Conservation (phyloP, 139 green algal genomes). For the Yamagishiella unicocca region DNA sequence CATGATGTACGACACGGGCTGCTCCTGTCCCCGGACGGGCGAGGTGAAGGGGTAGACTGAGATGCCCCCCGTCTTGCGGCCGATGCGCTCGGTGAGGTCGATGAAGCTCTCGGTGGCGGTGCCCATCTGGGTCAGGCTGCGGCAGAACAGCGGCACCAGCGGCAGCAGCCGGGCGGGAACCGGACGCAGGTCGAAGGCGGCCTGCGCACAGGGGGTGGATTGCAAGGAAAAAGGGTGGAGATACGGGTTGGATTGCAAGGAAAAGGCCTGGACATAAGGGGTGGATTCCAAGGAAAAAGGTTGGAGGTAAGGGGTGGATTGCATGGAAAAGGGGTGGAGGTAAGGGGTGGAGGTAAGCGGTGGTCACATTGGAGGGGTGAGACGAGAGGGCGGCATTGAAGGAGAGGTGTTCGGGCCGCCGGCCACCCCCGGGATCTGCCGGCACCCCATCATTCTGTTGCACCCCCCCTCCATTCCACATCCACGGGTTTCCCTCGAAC, state of each 20-base stretch:
- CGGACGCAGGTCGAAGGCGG: conserved; percentile 62
- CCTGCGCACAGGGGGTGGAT: conserved; percentile 17
- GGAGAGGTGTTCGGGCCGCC: background rate
- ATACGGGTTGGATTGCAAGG: background rate
- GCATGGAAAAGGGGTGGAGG: background rate
- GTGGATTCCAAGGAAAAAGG: background rate
- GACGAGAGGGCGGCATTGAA: background rate
- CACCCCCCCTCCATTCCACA: too few relatives aligned
- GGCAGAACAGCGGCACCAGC: conserved; percentile 98
- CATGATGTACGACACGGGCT: conserved; percentile 87
- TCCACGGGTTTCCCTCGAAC: too few relatives aligned
- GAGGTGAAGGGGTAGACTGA: conserved; percentile 91
- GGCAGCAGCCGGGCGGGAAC: conserved; percentile 91
- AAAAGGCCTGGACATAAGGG: background rate
- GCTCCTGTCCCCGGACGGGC: conserved; percentile 62
- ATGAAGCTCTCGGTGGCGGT: conserved; percentile 92
- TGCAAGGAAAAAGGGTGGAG: too few relatives aligned
- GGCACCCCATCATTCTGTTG: background rate
- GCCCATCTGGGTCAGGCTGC: conserved; percentile 88
- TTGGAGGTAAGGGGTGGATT: background rate
- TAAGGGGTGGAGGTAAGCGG: background rate
- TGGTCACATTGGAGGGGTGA: background rate
- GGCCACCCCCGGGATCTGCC: background rate
- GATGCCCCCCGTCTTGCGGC: conserved; percentile 96
- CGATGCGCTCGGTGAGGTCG: conserved; percentile 97